These are phyloP conservation scores for Penicillium bialowiezense DNA, from an alignment of 495 filamentous ascomycete species.

Conservation along the genomic window DNA sequence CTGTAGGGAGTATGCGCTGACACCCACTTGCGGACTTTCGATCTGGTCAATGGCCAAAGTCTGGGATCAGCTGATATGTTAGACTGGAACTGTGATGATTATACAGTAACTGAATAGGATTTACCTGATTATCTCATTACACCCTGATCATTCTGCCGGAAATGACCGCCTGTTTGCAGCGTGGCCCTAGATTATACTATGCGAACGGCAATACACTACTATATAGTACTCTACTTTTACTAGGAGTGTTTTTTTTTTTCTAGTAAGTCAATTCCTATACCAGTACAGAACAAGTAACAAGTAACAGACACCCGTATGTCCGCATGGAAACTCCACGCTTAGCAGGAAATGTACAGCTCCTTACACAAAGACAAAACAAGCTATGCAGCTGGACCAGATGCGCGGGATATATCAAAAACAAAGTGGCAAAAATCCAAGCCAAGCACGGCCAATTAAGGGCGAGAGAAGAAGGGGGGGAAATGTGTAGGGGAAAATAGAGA, in stretches of 20 bases:
- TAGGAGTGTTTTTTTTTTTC: no score
- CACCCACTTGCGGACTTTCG: no score
- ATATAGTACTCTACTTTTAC: background rate
- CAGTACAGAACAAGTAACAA: background rate
- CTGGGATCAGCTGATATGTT: no score
- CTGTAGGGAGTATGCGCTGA: no score
- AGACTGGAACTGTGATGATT: no score
- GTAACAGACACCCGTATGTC: slow-evolving; percentile 5
- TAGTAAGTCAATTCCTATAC: background rate
- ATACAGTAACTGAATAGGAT: no score
- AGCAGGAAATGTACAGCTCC: slow-evolving; percentile 11
- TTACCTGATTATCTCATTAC: no score
- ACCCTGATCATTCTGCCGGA: no score
- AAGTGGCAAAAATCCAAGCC: slow-evolving; percentile 13
- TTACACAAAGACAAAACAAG: slow-evolving; percentile 7
- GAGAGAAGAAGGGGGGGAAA: slow-evolving; percentile 2
- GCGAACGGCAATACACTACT: no score
- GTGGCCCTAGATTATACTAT: no score
- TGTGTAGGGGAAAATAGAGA: slow-evolving; percentile 22
- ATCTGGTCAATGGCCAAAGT: no score
- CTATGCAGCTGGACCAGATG: slow-evolving; percentile 22
- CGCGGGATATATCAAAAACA: slow-evolving; percentile 26
- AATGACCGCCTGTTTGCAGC: no score
- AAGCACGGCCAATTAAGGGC: slow-evolving; percentile 10
- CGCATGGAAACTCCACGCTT: slow-evolving; percentile 6